Percentiles rank a stretch among this genome's conserved stretches.
phyloP scores from a whole-genome alignment of 768 basidiomycete genomes.

The Leccinum subgranulosum region DNA sequence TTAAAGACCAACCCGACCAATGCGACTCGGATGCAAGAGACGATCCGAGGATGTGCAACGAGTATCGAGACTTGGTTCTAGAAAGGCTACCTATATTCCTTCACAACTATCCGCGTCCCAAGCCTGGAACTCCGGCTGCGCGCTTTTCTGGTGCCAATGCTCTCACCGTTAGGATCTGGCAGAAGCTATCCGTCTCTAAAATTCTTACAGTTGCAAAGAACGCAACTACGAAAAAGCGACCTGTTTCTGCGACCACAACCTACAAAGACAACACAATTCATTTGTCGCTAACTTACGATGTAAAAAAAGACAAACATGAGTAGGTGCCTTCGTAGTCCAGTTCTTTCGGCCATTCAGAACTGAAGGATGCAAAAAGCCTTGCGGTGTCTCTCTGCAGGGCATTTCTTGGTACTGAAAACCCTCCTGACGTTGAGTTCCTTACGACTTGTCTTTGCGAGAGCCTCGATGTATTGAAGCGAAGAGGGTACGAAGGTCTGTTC shows the following conservation, averaged over 20 bases:
- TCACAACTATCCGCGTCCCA: constrained; percentile 71
- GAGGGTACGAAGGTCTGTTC: constrained; percentile 73
- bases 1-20: constrained; percentile 69
- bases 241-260: constrained; percentile 68
- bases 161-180: constrained; percentile 63
- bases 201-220: constrained; percentile 49
- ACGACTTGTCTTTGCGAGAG: constrained; percentile 91
- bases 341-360: background rate
- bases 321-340: constrained; percentile 27
- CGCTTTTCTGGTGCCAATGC: constrained; percentile 37
- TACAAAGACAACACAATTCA: constrained; percentile 53
- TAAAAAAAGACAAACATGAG: constrained; percentile 86
- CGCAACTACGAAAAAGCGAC: constrained; percentile 46
- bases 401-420: constrained; percentile 69
- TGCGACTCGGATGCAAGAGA: constrained; percentile 46
- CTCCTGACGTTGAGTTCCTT: constrained; percentile 82
- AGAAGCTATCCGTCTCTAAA: constrained; percentile 57
- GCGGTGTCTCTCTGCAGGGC: constrained; percentile 76
- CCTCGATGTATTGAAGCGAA: constrained; percentile 68
- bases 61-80: constrained; percentile 56
- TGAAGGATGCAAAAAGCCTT: constrained; percentile 45
- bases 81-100: constrained; percentile 85
- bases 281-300: constrained; percentile 66
- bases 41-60: constrained; percentile 40
- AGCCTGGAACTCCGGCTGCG: constrained; percentile 46